phyloP scores from a whole-genome alignment of 2,329 filamentous ascomycete species.

The Paraphoma chrysanthemicola region DNA sequence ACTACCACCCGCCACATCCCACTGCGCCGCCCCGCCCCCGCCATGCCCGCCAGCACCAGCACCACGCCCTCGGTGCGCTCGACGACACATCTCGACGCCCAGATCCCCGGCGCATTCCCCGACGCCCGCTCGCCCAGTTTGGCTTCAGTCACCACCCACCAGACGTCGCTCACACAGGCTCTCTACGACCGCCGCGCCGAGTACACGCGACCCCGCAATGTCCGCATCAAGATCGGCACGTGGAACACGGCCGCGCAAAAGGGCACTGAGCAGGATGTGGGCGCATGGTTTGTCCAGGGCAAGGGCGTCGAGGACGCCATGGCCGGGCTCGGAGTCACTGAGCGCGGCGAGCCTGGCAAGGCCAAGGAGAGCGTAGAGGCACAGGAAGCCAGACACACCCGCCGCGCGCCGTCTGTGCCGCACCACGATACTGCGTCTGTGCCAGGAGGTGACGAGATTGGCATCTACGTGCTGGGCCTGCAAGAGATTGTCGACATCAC shows the following conservation, averaged over 20 bases:
- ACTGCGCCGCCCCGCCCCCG: slow-evolving; percentile 14
- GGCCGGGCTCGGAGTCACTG: slow-evolving; percentile 56
- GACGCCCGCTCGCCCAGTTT: slow-evolving; percentile 25
- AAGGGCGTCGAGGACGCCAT: slow-evolving; percentile 72
- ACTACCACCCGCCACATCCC: neutral
- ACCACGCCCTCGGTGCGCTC: slow-evolving; percentile 28
- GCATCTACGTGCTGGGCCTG: slow-evolving; percentile 86
- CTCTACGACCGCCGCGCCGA: slow-evolving; percentile 78
- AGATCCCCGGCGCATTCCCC: slow-evolving; percentile 60
- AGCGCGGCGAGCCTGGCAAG: slow-evolving; percentile 40
- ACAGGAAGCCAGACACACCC: slow-evolving; percentile 56
- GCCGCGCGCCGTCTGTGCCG: slow-evolving; percentile 53
- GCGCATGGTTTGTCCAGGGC: slow-evolving; percentile 84
- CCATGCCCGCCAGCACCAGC: slow-evolving; percentile 35
- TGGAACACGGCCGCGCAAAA: slow-evolving; percentile 93
- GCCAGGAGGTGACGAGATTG: slow-evolving; percentile 72
- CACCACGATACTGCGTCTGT: slow-evolving; percentile 55
- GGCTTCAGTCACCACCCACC: slow-evolving; percentile 46
- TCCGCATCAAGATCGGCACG: slow-evolving; percentile 87
- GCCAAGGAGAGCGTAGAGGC: slow-evolving; percentile 53
- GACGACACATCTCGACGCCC: slow-evolving; percentile 48
- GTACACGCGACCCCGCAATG: slow-evolving; percentile 75
- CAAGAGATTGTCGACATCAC: slow-evolving; percentile 92
- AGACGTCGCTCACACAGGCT: slow-evolving; percentile 60
- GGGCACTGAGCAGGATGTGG: slow-evolving; percentile 86